These are phyloP conservation scores for Hymenochaete sp. DNA, from an alignment of 1,284 basidiomycete genomes.

Conservation along the genomic window DNA sequence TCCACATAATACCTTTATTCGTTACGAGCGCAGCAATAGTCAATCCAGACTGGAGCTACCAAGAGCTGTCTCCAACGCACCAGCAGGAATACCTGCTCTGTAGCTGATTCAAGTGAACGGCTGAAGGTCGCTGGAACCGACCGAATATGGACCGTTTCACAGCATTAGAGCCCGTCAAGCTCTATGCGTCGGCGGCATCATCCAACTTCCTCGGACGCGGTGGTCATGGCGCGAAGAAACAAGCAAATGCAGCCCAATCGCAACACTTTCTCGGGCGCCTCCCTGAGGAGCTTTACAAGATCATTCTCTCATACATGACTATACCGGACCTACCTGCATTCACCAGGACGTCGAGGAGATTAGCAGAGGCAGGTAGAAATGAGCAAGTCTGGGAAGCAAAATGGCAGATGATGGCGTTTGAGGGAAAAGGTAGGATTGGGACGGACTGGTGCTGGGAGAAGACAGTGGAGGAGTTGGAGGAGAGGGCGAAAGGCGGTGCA, in stretches of 20 bases:
- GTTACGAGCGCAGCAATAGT: too few species aligned
- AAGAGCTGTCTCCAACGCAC: too few species aligned
- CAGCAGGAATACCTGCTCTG: too few species aligned
- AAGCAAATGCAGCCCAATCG: conserved; percentile 18
- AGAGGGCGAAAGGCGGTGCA: conserved; percentile 19
- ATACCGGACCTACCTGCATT: conserved; percentile 74
- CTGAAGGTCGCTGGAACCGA: too few species aligned
- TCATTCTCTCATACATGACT: conserved; percentile 64
- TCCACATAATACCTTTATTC: too few species aligned
- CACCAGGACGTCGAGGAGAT: conserved; percentile 55
- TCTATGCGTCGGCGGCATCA: conserved; percentile 37
- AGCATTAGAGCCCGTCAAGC: conserved; percentile 63
- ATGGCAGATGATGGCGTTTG: conserved; percentile 55
- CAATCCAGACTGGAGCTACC: too few species aligned
- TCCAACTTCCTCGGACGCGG: conserved; percentile 14
- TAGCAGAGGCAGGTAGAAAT: conserved; percentile 55
- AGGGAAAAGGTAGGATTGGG: conserved; percentile 25
- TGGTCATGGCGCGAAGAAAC: conserved; percentile 5
- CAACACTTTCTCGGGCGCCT: conserved; percentile 55
- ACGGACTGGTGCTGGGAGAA: conserved; percentile 34
- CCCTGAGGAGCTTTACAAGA: conserved; percentile 67
- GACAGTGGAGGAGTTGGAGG: conserved; percentile 58
- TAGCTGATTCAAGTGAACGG: too few species aligned
- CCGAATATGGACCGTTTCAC: conserved; percentile 80
- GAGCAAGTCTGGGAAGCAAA: conserved; percentile 70